Conservation (phyloP, 2,329 filamentous ascomycete genomes). For the Ophiostoma populinum region DNA sequence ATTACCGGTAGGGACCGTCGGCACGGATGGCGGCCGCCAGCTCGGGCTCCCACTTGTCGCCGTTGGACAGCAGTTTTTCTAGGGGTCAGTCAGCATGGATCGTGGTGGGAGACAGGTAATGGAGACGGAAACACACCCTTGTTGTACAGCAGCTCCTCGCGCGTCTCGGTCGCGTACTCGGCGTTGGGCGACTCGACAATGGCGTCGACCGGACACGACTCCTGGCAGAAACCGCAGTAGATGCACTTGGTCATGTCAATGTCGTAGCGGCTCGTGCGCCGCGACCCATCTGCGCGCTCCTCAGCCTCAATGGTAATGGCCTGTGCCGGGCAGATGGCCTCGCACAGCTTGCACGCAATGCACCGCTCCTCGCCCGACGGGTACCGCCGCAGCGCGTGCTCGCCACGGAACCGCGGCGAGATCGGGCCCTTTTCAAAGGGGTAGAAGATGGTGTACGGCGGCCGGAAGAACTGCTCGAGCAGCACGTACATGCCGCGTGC, state of each 20-base stretch:
- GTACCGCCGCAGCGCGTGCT: slow-evolving; percentile 91
- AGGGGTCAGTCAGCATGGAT: slow-evolving; percentile 3
- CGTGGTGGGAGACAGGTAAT: not conserved
- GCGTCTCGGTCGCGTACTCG: slow-evolving; percentile 47
- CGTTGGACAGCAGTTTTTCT: slow-evolving; percentile 76
- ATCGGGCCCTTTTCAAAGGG: slow-evolving; percentile 98
- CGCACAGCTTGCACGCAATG: slow-evolving; percentile 99
- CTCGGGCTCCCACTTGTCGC: slow-evolving; percentile 97
- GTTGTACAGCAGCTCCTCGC: slow-evolving; percentile 94
- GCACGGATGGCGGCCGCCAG: slow-evolving; percentile 81
- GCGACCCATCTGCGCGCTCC: slow-evolving; percentile 87
- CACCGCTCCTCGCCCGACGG: slow-evolving; percentile 96
- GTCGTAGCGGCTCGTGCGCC: slow-evolving; percentile 92
- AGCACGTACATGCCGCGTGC: slow-evolving; percentile 94
- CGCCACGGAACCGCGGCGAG: slow-evolving; percentile 92
- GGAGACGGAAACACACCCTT: slow-evolving; percentile 37
- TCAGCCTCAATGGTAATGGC: slow-evolving; percentile 99
- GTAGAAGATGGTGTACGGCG: slow-evolving; percentile 98
- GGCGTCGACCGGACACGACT: slow-evolving; percentile 95
- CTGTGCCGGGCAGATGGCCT: slow-evolving; percentile 93
- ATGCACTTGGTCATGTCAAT: slow-evolving; percentile 99
- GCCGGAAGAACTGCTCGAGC: slow-evolving; percentile 94
- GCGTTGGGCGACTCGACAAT: slow-evolving; percentile 51
- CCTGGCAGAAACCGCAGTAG: slow-evolving; percentile 98
- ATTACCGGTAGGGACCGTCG: slow-evolving; percentile 78